A percentile compares a stretch with the other conserved stretches of the same genome.
Evolutionary conservation across 1,284 basidiomycete genomes (phyloP).

Genomic region (Rhodotorula sp.): DNA sequence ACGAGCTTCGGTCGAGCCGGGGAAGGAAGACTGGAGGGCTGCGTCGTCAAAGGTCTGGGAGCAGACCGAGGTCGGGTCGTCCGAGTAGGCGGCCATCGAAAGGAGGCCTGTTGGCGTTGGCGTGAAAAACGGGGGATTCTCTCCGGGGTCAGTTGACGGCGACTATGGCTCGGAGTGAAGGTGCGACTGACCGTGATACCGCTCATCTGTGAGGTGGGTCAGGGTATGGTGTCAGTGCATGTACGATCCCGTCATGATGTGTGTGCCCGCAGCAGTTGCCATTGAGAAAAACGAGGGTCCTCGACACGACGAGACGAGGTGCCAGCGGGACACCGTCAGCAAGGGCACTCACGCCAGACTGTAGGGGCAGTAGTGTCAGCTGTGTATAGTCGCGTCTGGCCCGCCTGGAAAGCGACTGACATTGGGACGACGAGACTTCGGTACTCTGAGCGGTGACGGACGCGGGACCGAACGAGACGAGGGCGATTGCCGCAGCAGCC

Average conservation of each 20-base stretch:
- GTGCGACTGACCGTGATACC: conserved; percentile 1
- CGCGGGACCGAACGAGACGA: background rate
- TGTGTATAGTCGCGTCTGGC: too few relatives aligned
- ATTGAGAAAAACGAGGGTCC: too few relatives aligned
- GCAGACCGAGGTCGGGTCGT: conserved; percentile 36
- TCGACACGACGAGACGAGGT: background rate
- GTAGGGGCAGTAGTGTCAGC: background rate
- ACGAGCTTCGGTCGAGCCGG: conserved; percentile 30
- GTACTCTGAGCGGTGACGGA: background rate
- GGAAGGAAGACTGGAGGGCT: conserved; percentile 27
- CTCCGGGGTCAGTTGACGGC: background rate
- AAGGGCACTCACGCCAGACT: conserved; percentile 4
- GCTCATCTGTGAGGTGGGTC: background rate
- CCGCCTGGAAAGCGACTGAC: too few relatives aligned
- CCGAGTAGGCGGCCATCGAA: conserved; percentile 39
- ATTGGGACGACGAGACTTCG: conserved; percentile 11
- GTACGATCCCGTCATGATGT: background rate
- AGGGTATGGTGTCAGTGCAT: background rate
- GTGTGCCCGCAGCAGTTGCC: background rate
- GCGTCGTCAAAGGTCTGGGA: conserved; percentile 36
- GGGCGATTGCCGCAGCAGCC: background rate
- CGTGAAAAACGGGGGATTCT: background rate
- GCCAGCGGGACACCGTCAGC: background rate
- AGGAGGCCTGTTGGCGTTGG: conserved; percentile 19
- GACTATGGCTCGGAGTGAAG: background rate